These are phyloP conservation scores for Salix brachista DNA, from an alignment of 345 rosid species.

Conservation along the genomic window DNA sequence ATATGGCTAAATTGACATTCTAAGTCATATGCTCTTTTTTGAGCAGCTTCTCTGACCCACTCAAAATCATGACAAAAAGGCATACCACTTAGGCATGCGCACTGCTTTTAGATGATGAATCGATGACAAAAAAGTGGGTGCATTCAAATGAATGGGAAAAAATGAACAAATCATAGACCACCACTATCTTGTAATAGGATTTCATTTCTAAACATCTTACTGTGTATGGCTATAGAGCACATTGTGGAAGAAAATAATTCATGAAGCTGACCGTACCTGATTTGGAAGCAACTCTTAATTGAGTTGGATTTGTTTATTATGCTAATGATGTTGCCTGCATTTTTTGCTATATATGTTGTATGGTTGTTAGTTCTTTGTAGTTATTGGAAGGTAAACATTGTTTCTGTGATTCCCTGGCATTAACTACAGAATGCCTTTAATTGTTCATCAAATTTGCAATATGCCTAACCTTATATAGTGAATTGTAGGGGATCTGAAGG, in stretches of 20 bases:
- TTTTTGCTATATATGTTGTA: too few species aligned
- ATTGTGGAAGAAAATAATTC: background rate
- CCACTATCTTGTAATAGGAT: background rate
- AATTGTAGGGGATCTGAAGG: constrained; percentile 90
- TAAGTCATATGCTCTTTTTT: background rate
- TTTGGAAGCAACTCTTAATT: background rate
- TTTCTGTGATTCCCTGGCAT: too few species aligned
- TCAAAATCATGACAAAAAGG: background rate
- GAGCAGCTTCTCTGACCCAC: background rate
- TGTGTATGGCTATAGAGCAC: background rate
- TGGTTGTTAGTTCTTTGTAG: too few species aligned
- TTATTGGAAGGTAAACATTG: too few species aligned
- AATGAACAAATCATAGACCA: background rate
- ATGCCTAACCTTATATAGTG: constrained; percentile 11
- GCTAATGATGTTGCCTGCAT: too few species aligned
- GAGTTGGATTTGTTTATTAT: too few species aligned
- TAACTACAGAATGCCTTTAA: too few species aligned
- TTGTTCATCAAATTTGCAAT: background rate
- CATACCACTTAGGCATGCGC: background rate
- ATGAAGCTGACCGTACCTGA: background rate
- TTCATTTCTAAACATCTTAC: background rate
- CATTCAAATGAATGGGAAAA: background rate
- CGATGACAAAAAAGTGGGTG: background rate
- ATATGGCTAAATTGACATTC: background rate
- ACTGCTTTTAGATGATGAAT: background rate